phyloP scores from a whole-genome alignment of 805 yeast species.

The Nadsonia fulvescens region DNA sequence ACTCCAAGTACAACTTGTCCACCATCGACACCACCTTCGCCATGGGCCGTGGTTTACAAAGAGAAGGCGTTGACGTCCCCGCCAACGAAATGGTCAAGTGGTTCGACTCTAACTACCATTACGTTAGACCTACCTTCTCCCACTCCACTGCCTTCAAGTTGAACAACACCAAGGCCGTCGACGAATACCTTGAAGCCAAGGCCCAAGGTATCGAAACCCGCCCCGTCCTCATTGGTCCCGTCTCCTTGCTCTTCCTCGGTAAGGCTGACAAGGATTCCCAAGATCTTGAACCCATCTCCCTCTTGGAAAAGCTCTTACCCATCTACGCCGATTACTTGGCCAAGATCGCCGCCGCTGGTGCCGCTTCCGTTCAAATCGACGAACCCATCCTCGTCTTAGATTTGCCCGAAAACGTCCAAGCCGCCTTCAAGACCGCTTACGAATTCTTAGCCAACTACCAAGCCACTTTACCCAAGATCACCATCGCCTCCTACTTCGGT shows the following conservation, averaged over 20 bases:
- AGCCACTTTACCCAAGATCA: constrained; percentile 58
- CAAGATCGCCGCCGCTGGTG: constrained; percentile 89
- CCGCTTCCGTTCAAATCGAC: constrained; percentile 85
- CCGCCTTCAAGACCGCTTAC: constrained; percentile 79
- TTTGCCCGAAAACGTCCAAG: constrained; percentile 66
- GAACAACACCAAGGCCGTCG: constrained; percentile 91
- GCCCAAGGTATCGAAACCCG: constrained; percentile 89
- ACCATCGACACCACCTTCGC: constrained; percentile 89
- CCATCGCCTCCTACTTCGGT: constrained; percentile 90
- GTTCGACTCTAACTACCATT: constrained; percentile 99
- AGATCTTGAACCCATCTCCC: constrained; percentile 82
- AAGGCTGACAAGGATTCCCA: constrained; percentile 96
- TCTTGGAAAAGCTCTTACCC: constrained; percentile 79
- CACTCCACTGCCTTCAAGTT: constrained; percentile 90
- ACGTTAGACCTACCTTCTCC: constrained; percentile 97
- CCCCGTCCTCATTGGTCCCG: constrained; percentile 94
- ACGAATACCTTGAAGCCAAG: constrained; percentile 95
- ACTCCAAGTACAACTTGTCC: constrained; percentile 77
- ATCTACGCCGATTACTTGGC: constrained; percentile 78
- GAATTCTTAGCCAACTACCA: constrained; percentile 50
- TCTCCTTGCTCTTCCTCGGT: constrained; percentile 86
- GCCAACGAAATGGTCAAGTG: constrained; percentile 98
- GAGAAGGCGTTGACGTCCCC: constrained; percentile 94
- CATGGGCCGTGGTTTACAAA: constrained; percentile 99
- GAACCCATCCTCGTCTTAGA: constrained; percentile 95